Evolutionary conservation across 2,329 filamentous ascomycete genomes (phyloP).

Genomic region (Aspergillus sergii): DNA sequence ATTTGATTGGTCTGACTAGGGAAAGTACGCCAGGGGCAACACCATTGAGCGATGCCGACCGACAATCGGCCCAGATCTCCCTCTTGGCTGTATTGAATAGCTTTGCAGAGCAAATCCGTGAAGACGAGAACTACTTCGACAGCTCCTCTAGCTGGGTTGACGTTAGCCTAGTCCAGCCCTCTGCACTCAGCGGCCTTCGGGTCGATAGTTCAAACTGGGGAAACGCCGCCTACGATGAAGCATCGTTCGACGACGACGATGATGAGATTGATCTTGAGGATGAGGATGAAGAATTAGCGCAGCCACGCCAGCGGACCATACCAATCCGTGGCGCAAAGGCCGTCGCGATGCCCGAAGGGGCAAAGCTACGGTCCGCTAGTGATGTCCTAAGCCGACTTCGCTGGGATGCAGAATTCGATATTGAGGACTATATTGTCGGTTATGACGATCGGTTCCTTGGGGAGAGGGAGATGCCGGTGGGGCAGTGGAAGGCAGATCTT

Average conservation of each 20-base stretch:
- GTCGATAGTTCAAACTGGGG: conserved; percentile 2
- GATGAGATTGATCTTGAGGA: conserved; percentile 12
- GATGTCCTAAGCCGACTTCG: conserved; percentile 8
- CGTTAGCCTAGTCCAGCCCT: background rate
- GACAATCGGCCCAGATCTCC: conserved; percentile 7
- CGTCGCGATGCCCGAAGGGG: background rate
- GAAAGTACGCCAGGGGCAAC: background rate
- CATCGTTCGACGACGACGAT: background rate
- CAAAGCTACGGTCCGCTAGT: conserved; percentile 4
- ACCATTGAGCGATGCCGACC: background rate
- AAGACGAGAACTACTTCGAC: conserved; percentile 13
- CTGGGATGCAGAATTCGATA: conserved; percentile 8
- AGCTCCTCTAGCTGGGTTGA: conserved; percentile 12
- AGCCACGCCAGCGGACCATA: background rate
- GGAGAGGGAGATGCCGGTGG: conserved; percentile 5
- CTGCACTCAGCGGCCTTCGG: background rate
- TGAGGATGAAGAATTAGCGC: background rate
- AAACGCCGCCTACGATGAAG: background rate
- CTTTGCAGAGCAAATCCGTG: conserved; percentile 7
- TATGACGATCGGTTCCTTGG: conserved; percentile 13
- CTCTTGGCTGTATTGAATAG: conserved; percentile 3
- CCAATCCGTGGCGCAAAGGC: background rate
- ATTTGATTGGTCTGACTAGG: conserved; percentile 8
- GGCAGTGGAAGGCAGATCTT: conserved; percentile 11
- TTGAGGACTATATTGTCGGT: conserved; percentile 9